Base-by-base conservation (phyloP, 2,329 filamentous ascomycete genomes). In the Fusarium sp. region DNA sequence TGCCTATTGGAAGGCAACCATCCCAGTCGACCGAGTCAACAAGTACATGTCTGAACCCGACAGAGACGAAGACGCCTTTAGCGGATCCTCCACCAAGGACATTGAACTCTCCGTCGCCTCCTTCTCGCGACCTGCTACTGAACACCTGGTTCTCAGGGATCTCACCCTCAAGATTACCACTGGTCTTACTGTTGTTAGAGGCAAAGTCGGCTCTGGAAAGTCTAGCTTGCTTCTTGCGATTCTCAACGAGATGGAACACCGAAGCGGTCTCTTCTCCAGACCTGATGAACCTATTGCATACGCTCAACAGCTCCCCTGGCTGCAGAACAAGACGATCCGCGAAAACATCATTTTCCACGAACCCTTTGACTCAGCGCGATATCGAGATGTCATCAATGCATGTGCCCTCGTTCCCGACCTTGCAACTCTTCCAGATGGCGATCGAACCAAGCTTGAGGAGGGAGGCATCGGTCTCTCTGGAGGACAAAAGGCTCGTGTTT, bases 31-130 rank as follows among this genome's bases (percentile, higher is more conserved):
- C 10, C 92, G 95, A 74, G 94, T 98, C 22, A 93, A 97, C 77
- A 88, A 90, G 25, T 98, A 97, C 83, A 97, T 98, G 94, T 85
- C 86, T 1, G 95, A 98, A 81, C 94, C 94, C 0, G 91, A 98
- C 78, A 94, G 95, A 75, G 88, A 90, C 33, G 86, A 88, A 31
- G 81, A 81, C 4, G 84, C 85, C 5, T 77, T 82, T 5, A 80
- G 80, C 10, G 82, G 86, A 4, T 66, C 66, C 14, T 73, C 71
- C 54, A 81, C 72, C 8, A 75, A 66, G 11, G 83, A 87, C 18
- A 84, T 92, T 22, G 81, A 88, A 45, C 85, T 97, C 56, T 84
- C 87, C 3, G 83, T 90, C 31, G 94, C 93, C 6, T 91, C 91
- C 0, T 97, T 97, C 79, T 89, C 92, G 0, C 97, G 95, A 92